Evolutionary conservation across 2,329 filamentous ascomycete genomes (phyloP), one percentile per base, ranked within the genome.

Genomic region (Hymenoscyphus infarciens): DNA sequence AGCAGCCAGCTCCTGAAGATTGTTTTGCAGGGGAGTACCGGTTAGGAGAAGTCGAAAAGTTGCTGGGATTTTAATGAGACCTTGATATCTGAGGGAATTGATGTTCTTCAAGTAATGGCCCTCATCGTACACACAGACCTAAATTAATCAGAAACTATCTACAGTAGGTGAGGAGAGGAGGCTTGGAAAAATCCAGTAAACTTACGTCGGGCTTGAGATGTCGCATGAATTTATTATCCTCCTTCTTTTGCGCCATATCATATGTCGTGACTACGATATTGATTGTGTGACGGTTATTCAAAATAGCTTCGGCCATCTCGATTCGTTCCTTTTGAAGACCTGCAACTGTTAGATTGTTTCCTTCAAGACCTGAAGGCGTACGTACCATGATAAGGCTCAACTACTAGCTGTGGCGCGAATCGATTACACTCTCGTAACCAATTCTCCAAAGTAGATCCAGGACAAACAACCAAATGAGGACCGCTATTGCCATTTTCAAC

Each of bases 11-110:
- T 99, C 95, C 73, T 94, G 88, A 22, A 99, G 80, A 74, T 98
- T 98, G 77, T 99, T 96, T 75, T 96, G 91, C 1, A 99, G 83
- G 0, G 95, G 95, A 0, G 95, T 99, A 52, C 95, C 95, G 31
- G 88, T 91, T 29, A 99, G 83, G 3, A 99, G 82, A 58, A 99
- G 83, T 65, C 92, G 87, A 82, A 95, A 97, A n/a, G 85, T 79
- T 0, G 92, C 88, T 0, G 83, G 84, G 60, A 99, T 92, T 39
- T 85, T 83, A 71, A 90, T 87, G 59, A 98, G 81, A 64, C 90
- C 88, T 70, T 86, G 84, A 75, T 97, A 97, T 5, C 91, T 83
- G 60, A 90, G 86, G 0, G 93, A 96, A 56, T 87, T 87, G 2
- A 88, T 87, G 73, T 97, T 98, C 78, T 97, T 96, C 74, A 99